phyloP scores from a whole-genome alignment of 108 stramenopile species.

The Phaeodactylum tricornutum region DNA sequence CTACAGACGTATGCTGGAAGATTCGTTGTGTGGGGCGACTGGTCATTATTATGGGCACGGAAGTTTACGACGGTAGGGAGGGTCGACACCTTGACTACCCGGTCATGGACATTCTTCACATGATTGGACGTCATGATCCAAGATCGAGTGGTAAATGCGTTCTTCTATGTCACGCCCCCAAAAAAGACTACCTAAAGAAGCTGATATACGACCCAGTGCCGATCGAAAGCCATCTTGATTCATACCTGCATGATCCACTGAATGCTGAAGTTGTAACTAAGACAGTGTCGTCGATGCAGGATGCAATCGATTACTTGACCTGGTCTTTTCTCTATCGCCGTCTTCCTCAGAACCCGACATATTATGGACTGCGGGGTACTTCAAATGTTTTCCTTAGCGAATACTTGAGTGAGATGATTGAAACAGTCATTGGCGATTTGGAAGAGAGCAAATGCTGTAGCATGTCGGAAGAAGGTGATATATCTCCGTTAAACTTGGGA shows the following conservation, averaged over 20 bases:
- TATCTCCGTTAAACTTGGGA: slow-evolving; percentile 93
- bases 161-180: slow-evolving; percentile 89
- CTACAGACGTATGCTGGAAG: slow-evolving; percentile 83
- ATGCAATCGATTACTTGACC: slow-evolving; percentile 96
- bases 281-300: slow-evolving; percentile 93
- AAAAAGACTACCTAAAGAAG: slow-evolving; percentile 90
- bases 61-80: slow-evolving; percentile 88
- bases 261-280: slow-evolving; percentile 95
- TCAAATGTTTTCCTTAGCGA: slow-evolving; percentile 91
- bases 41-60: slow-evolving; percentile 95
- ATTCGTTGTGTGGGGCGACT: slow-evolving; percentile 59
- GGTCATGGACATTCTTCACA: slow-evolving; percentile 87
- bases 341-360: slow-evolving; percentile 96
- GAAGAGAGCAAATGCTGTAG: slow-evolving; percentile 88
- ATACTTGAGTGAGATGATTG: slow-evolving; percentile 97
- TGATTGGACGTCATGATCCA: slow-evolving; percentile 82
- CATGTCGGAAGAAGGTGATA: slow-evolving; percentile 87
- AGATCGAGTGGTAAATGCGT: slow-evolving; percentile 74
- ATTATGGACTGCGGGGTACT: slow-evolving; percentile 90
- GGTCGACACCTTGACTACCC: slow-evolving; percentile 92
- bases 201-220: slow-evolving; percentile 95
- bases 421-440: slow-evolving; percentile 89
- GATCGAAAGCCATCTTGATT: slow-evolving; percentile 95
- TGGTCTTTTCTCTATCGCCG: slow-evolving; percentile 99
- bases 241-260: slow-evolving; percentile 93